phyloP scores from a whole-genome alignment of 1,139 yeast species.

The Debaryomyces sp. region DNA sequence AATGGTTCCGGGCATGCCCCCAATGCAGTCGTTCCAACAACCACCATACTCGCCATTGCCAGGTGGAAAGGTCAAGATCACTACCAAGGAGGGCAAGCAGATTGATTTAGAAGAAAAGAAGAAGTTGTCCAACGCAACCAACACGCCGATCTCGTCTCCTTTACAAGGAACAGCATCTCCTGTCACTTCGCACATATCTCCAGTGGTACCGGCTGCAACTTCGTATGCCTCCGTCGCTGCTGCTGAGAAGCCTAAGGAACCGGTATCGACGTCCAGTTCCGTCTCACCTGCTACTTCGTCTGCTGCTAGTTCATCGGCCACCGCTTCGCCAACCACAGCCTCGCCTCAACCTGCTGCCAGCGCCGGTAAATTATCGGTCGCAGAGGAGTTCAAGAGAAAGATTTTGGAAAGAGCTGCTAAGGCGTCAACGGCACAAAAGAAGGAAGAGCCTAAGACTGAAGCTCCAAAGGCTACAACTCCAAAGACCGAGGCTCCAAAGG shows the following conservation, averaged over 20 bases:
- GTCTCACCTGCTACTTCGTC: conserved; percentile 18
- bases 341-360: conserved; percentile 14
- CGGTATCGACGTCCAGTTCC: conserved; percentile 12
- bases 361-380: conserved; percentile 17
- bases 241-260: conserved; percentile 5
- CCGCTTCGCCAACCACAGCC: conserved; percentile 20
- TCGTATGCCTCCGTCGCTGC: conserved; percentile 15
- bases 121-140: conserved; percentile 21
- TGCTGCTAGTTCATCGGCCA: conserved; percentile 19
- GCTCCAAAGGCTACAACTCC: conserved; percentile 5
- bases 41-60: conserved; percentile 16
- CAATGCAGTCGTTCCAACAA: conserved; percentile 14
- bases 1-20: conserved; percentile 17
- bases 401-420: conserved; percentile 17
- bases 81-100: conserved; percentile 51
- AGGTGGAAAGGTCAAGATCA: conserved; percentile 35
- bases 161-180: conserved; percentile 18
- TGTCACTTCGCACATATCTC: conserved; percentile 15
- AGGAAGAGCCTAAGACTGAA: conserved; percentile 12
- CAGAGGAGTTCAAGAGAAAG: conserved; percentile 25
- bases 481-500: conserved; percentile 8
- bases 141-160: conserved; percentile 22
- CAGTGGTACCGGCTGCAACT: conserved; percentile 18
- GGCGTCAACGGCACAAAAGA: conserved; percentile 11
- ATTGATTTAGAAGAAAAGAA: conserved; percentile 50